Base-by-base conservation (phyloP, 495 filamentous ascomycete species). In the Platismatia glauca region DNA sequence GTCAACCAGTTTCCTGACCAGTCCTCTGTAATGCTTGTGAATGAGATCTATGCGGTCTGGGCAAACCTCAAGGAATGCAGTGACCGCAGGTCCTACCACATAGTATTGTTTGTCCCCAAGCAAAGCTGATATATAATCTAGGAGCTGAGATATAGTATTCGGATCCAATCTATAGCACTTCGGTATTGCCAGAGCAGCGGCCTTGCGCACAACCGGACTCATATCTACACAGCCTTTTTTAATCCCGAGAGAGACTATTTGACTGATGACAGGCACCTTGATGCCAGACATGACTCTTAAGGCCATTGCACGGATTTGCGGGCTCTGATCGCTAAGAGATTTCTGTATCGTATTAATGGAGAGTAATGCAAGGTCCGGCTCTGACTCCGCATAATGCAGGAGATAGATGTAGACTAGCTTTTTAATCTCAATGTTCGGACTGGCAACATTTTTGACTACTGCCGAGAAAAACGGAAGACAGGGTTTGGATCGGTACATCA, bases 301-400 rank as follows among this genome's bases (percentile, higher is more conserved):
- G 4, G 94, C 94, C 74, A 97, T 85, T 18, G 91, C 90, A 61
- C 94, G 85, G 7, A 96, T 84, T 69, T 95, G 88, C 8, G 93
- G 90, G 71, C 90, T 96, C 59, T 86, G 78, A 74, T 97, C 94
- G 18, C 91, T 94, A 46, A 98, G 82, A 29, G 93, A 93, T 73
- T 96, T 97, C 71, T 97, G 94, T 67, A 98, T 97, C 16, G 93
- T 93, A 74, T 98, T 98, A 79, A 98, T 97, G 46, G 92, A 95
- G 24, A 98, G 81, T 13, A 98, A 81, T 55, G 95, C 92, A 35
- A 96, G 87, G 73, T 98, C 94, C 41, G 93, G 94, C 67, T 96
- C 93, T 48, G 88, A 83, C 71, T 97, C 94, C 69, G 94, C 93
- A 83, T 97, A 90, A 70, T 91, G 88, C 64, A 97, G 86, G 62